A percentile compares a stretch with the other conserved stretches of the same genome.
Evolutionary conservation across 208 protist genomes (phyloP).

Genomic region (Angomonas deanei): DNA sequence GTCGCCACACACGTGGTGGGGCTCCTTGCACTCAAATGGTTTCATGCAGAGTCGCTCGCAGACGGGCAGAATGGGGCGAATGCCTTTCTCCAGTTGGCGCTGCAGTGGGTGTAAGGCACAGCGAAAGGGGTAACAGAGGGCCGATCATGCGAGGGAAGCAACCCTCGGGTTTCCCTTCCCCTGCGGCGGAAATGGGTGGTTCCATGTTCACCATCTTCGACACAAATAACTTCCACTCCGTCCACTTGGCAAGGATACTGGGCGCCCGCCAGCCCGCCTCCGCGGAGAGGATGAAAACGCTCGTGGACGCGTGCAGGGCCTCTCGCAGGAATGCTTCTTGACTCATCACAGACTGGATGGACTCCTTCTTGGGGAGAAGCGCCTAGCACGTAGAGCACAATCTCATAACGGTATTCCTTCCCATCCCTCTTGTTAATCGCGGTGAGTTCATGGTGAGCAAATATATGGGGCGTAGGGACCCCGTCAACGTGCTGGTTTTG

Average conservation of each 20-base stretch:
- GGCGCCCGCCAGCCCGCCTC: constrained; percentile 71
- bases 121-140: constrained; percentile 59
- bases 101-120: constrained; percentile 70
- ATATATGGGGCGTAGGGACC: constrained; percentile 24
- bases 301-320: constrained; percentile 40
- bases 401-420: constrained; percentile 47
- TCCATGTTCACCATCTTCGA: constrained; percentile 53
- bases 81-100: constrained; percentile 58
- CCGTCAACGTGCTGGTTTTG: constrained; percentile 9
- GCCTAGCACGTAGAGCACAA: constrained; percentile 64
- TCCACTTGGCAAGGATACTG: constrained; percentile 45
- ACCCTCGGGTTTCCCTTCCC: constrained; percentile 1
- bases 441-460: constrained; percentile 74
- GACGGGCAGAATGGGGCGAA: constrained; percentile 23
- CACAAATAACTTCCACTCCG: constrained; percentile 61
- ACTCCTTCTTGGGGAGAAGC: constrained; percentile 21
- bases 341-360: constrained; percentile 11
- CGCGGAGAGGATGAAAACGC: constrained; percentile 63
- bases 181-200: constrained; percentile 30
- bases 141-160: constrained; percentile 61
- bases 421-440: constrained; percentile 59
- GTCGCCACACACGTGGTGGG: constrained; percentile 53
- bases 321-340: constrained; percentile 47
- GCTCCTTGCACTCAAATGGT: constrained; percentile 43
- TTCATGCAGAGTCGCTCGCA: constrained; percentile 65